These are phyloP conservation scores for Bothriochloa decipiens DNA, from an alignment of 176 grass and related monocot genomes.

Conservation along the genomic window DNA sequence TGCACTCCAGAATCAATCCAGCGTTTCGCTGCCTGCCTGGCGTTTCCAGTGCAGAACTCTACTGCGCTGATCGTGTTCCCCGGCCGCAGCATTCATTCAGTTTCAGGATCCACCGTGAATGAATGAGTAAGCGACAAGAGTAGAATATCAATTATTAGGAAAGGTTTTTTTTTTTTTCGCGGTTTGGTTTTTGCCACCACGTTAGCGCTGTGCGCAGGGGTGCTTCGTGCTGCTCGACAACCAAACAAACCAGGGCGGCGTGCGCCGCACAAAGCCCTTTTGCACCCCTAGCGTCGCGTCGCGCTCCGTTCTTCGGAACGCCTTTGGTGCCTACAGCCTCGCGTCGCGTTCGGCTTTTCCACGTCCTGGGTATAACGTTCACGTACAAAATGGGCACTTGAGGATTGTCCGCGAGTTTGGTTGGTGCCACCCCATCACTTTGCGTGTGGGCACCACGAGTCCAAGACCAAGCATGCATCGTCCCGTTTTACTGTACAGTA, in stretches of 20 bases:
- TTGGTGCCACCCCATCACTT: neutral
- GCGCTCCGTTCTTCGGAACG: neutral
- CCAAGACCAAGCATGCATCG: neutral
- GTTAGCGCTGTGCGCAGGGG: neutral
- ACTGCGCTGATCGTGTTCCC: neutral
- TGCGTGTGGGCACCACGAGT: neutral
- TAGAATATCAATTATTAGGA: neutral
- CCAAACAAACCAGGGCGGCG: neutral
- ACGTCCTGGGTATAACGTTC: neutral
- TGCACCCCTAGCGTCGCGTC: too few relatives aligned
- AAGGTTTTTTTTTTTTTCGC: too few relatives aligned
- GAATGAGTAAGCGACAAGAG: neutral
- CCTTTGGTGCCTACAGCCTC: neutral
- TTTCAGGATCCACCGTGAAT: neutral
- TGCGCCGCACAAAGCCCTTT: too few relatives aligned
- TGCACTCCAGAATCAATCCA: neutral
- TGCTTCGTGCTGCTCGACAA: neutral
- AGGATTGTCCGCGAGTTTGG: neutral
- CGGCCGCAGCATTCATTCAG: neutral
- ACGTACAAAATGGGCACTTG: neutral
- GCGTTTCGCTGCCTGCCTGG: neutral
- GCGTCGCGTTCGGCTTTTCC: neutral
- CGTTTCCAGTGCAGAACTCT: neutral
- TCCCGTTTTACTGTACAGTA: neutral
- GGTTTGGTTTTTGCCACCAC: conserved; percentile 1